Percentiles rank a stretch among this genome's conserved stretches.
phyloP scores from a whole-genome alignment of 2,329 filamentous ascomycete genomes.

The Dactylellina haptotyla region DNA sequence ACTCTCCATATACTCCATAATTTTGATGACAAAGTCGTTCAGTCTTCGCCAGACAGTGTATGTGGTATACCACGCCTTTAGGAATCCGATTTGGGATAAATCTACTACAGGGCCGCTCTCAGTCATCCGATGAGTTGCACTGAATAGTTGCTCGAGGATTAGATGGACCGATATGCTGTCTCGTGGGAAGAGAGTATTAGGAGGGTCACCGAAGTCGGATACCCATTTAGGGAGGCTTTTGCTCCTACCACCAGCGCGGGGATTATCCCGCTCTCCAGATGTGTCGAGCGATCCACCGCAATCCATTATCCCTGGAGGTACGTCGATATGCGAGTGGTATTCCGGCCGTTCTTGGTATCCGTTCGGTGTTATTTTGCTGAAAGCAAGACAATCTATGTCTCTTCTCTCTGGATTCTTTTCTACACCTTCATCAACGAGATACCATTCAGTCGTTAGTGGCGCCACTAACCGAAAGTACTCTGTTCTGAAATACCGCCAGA shows the following conservation, averaged over 20 bases:
- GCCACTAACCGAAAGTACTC: slow-evolving; percentile 25
- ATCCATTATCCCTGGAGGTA: slow-evolving; percentile 31
- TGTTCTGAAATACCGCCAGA: slow-evolving; percentile 12
- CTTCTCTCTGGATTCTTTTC: not conserved
- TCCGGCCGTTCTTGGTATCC: slow-evolving; percentile 10
- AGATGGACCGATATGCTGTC: not conserved
- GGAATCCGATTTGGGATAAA: slow-evolving; percentile 16
- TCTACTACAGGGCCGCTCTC: not conserved
- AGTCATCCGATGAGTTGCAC: not conserved
- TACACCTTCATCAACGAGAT: not conserved
- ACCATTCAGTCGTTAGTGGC: slow-evolving; percentile 32
- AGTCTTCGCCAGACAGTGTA: not conserved
- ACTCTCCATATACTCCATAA: not conserved
- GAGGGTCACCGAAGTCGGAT: not conserved
- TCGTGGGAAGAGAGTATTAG: not conserved
- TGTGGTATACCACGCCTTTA: not conserved
- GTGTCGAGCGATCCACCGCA: slow-evolving; percentile 29
- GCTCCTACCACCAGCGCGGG: not conserved
- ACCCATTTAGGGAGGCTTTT: not conserved
- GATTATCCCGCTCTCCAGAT: slow-evolving; percentile 12
- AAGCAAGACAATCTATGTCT: not conserved
- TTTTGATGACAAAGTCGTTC: not conserved
- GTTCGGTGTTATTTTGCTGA: not conserved
- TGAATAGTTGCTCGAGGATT: not conserved
- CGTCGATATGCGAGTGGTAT: not conserved